A percentile compares a stretch with the other conserved stretches of the same genome.
These are phyloP conservation scores for Panicum hallii DNA, from an alignment of 202 grass and related monocot species.

Conservation along the genomic window DNA sequence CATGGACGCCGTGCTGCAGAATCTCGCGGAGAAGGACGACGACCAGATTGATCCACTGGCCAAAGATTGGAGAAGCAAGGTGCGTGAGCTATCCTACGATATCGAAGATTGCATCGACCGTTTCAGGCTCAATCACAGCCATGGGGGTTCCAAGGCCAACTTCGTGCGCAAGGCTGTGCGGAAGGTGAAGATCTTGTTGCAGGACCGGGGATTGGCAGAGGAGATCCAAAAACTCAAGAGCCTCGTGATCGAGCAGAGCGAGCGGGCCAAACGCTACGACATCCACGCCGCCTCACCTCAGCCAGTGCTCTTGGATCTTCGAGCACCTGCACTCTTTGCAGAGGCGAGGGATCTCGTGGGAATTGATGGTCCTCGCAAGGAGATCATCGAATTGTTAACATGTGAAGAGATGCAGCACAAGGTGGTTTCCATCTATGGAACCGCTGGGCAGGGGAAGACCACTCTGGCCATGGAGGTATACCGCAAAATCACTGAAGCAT, in stretches of 20 bases:
- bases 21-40: not conserved
- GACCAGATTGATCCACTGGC: not conserved
- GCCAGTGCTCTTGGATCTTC: not conserved
- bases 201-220: not conserved
- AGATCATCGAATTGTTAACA: not conserved
- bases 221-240: not conserved
- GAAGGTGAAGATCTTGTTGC: not conserved
- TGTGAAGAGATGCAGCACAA: not conserved
- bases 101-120: constrained; percentile 27
- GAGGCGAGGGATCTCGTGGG: not conserved
- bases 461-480: constrained; percentile 10
- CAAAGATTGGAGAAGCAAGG: constrained; percentile 12
- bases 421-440: constrained; percentile 32
- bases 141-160: not conserved
- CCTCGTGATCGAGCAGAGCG: not conserved
- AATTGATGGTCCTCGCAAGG: no score
- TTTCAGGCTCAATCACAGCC: not conserved
- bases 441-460: not conserved
- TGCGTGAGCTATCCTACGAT: constrained; percentile 17
- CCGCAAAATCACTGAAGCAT: not conserved
- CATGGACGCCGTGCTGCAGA: not conserved
- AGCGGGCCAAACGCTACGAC: not conserved
- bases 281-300: not conserved
- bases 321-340: not conserved
- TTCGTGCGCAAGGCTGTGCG: not conserved